Evolutionary conservation across 108 stramenopile genomes (phyloP), one percentile per base, ranked within the genome.

Genomic region (Nannochloropsis salina): DNA sequence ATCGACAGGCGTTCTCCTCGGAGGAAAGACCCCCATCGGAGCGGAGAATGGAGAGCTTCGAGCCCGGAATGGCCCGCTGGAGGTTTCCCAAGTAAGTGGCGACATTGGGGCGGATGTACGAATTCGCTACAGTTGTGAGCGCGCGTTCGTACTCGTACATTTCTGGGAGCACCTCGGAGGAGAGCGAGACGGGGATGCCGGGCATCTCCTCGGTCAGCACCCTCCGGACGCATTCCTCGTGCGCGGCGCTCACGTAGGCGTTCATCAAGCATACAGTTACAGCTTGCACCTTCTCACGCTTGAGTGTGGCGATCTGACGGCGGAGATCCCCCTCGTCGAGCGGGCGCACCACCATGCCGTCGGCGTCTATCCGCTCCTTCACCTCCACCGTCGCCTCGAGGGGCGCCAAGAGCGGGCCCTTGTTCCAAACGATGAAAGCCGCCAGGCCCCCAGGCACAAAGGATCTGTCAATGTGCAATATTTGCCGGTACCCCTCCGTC

Each of bases 61-160:
- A 74, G n/a, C 61, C 61, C n/a, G 61, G 61, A n/a, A 74, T n/a
- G 61, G 61, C 61, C 8, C 61, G 61, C n/a, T 74, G 61, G 15
- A 74, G n/a, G n/a, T 74, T 74, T n/a, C 20, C n/a, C 20, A 74
- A 2, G 61, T 74, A 74, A n/a, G 61, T 74, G 61, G 20, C n/a
- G 2, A 74, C n/a, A n/a, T 15, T 74, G n/a, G 61, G 61, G 61
- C 61, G 8, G 3, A 74, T 74, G 61, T 74, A 74, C 1, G 20
- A n/a, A n/a, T 74, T 74, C 20, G 61, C 61, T 1, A 74, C 61
- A 2, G 61, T 74, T 15, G 61, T 74, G 61, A 74, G 61, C 20
- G 61, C 61, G 61, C 61, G 61, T n/a, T 74, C 61, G 61, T 74
- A 74, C 61, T 74, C 61, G 61, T 74, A 74, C 61, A 74, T 74